These are phyloP conservation scores for Fraxinus baroniana DNA, from an alignment of 305 asterid species.

Conservation along the genomic window DNA sequence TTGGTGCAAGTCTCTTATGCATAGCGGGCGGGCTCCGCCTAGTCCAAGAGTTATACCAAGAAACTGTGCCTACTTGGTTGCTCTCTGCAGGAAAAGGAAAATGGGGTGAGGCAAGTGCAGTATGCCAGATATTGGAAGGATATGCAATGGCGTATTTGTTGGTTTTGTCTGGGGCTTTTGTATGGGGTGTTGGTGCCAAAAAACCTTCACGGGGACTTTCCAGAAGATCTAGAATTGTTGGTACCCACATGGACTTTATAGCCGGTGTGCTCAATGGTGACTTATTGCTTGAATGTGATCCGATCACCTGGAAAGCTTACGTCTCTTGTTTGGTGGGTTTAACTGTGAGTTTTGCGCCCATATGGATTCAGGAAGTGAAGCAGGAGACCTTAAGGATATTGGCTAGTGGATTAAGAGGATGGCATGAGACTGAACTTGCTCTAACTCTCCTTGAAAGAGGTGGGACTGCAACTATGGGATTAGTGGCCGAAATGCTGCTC, in stretches of 20 bases:
- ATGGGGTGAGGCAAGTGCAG: conserved; percentile 8
- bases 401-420: conserved; percentile 24
- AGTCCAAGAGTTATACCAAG: conserved; percentile 22
- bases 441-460: conserved; percentile 24
- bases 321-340: conserved; percentile 24
- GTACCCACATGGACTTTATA: conserved; percentile 29
- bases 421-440: conserved; percentile 24
- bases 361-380: conserved; percentile 29
- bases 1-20: conserved; percentile 28
- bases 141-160: conserved; percentile 30
- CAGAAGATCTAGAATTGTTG: conserved; percentile 18
- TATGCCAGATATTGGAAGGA: conserved; percentile 23
- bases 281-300: conserved; percentile 28
- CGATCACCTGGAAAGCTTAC: conserved; percentile 30
- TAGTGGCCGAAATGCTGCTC: conserved; percentile 27
- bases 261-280: conserved; percentile 21
- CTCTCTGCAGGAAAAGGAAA: conserved; percentile 19
- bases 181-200: conserved; percentile 28
- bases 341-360: conserved; percentile 22
- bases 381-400: conserved; percentile 20
- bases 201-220: conserved; percentile 14
- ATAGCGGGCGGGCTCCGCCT: conserved; percentile 26
- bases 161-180: conserved; percentile 25
- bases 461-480: conserved; percentile 30
- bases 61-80: conserved; percentile 33